Percentiles rank a stretch among this genome's conserved stretches.
phyloP scores from a whole-genome alignment of 768 basidiomycete genomes.

The button mushroom (Agaricus bisporus) region DNA sequence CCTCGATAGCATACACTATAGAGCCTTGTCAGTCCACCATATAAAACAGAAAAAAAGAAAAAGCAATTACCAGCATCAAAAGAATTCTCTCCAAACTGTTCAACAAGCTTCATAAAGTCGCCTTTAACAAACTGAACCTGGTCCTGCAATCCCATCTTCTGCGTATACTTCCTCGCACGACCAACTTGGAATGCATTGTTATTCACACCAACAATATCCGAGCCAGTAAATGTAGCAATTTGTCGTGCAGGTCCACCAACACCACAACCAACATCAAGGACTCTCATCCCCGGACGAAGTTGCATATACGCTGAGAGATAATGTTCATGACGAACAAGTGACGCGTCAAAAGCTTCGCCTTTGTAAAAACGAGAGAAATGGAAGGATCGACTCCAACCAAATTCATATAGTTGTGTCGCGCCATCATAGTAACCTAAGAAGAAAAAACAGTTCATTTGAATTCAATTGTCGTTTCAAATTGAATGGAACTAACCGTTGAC shows the following conservation, averaged over 20 bases:
- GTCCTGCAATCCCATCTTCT: slow-evolving; percentile 63
- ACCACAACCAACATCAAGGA: slow-evolving; percentile 97
- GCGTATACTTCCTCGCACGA: slow-evolving; percentile 81
- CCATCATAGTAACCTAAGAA: slow-evolving; percentile 89
- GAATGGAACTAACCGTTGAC: slow-evolving; percentile 66
- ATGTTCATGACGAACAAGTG: slow-evolving; percentile 92
- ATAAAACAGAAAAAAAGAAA: not conserved
- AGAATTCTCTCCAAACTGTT: slow-evolving; percentile 86
- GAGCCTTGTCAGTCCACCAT: not conserved
- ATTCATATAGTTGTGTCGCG: slow-evolving; percentile 93
- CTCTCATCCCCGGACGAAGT: slow-evolving; percentile 85
- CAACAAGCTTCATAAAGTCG: slow-evolving; percentile 92
- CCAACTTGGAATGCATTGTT: slow-evolving; percentile 95
- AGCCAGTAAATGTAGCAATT: slow-evolving; percentile 89
- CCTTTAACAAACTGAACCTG: slow-evolving; percentile 84
- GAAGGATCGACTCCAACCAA: slow-evolving; percentile 88
- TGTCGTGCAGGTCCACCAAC: slow-evolving; percentile 96
- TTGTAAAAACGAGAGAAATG: slow-evolving; percentile 97
- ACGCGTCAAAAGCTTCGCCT: slow-evolving; percentile 71
- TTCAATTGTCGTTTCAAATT: not conserved
- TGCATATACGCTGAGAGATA: slow-evolving; percentile 87
- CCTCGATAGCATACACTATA: slow-evolving; percentile 93
- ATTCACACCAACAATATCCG: slow-evolving; percentile 79
- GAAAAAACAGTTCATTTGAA: not conserved
- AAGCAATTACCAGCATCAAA: slow-evolving; percentile 91